These are phyloP conservation scores for Arthrobotrys sphaeroides DNA, from an alignment of 2,329 filamentous ascomycete genomes.

Conservation along the genomic window DNA sequence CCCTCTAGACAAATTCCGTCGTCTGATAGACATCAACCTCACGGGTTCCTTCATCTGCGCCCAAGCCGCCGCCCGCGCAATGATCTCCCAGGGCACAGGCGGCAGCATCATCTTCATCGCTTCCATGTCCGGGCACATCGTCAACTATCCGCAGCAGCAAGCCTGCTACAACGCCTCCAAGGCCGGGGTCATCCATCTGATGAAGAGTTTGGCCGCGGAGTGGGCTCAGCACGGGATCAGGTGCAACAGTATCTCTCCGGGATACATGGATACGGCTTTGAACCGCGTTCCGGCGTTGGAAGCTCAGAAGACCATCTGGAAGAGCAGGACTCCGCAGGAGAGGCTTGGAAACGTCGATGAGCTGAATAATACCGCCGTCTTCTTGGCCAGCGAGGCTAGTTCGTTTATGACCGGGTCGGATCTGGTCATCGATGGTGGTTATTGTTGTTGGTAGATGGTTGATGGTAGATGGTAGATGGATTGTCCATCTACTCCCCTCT, in stretches of 20 bases:
- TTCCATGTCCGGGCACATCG: slow-evolving; percentile 82
- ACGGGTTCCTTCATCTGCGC: slow-evolving; percentile 81
- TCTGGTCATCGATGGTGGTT: slow-evolving; percentile 70
- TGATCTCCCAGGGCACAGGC: slow-evolving; percentile 76
- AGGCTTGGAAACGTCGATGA: slow-evolving; percentile 78
- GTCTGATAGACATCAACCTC: slow-evolving; percentile 82
- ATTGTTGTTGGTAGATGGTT: slow-evolving; percentile 57
- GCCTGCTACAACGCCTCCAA: slow-evolving; percentile 85
- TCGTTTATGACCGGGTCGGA: slow-evolving; percentile 81
- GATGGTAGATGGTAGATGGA: too few species aligned
- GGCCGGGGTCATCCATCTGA: slow-evolving; percentile 79
- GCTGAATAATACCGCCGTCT: slow-evolving; percentile 79
- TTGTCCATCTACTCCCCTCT: not conserved
- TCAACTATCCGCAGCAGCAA: slow-evolving; percentile 88
- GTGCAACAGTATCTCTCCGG: slow-evolving; percentile 84
- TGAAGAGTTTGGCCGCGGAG: slow-evolving; percentile 82
- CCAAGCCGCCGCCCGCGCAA: slow-evolving; percentile 75
- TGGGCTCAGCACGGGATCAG: slow-evolving; percentile 84
- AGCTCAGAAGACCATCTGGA: slow-evolving; percentile 84
- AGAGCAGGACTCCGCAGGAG: slow-evolving; percentile 75
- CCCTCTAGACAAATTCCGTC: slow-evolving; percentile 78
- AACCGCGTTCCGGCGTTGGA: slow-evolving; percentile 81
- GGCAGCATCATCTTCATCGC: slow-evolving; percentile 80
- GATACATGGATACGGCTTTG: slow-evolving; percentile 85
- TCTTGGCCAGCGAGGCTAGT: slow-evolving; percentile 77